Evolutionary conservation across 371 early-diverging fungal genomes (phyloP), one percentile per base, ranked within the genome.

Genomic region (Rhizopus stolonifer): DNA sequence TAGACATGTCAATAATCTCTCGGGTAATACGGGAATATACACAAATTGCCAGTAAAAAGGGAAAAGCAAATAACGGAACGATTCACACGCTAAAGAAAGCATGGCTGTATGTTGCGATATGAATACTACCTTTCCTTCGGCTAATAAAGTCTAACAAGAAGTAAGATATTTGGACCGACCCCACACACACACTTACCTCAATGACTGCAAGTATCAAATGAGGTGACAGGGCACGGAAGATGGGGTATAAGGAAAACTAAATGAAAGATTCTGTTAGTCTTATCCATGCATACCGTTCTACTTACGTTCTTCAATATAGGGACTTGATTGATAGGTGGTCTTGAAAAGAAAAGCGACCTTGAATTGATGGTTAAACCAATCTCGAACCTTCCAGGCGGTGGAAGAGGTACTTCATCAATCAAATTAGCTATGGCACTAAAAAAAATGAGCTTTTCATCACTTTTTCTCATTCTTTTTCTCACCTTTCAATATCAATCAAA

Each of bases 31-130:
- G 0, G 93, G 91, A 34, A 92, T 90, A 47, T 84, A 83, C 3
- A 89, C 88, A 54, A 89, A 87, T 50, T 88, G 90, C 91, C 92
- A 91, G 42, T 80, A 81, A 19, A 92, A 69, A 1, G 93, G 93
- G 55, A 86, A 92, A 21, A 91, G 59, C 6, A 90, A 67, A 36
- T 85, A 77, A 5, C 81, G 80, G 31, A 91, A 72, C 1, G 84
- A 74, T 55, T 91, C 91, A 47, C 82, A 76, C 3, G 86, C 90
- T 5, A 85, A 54, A 0, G 86, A 85, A 42, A 92, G 76, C 88
- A 92, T 89, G 24, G 84, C 81, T 10, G 77, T 59, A 54, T 84
- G 78, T 4, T 81, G 69, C 5, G 91, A 91, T 14, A 90, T 40
- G 44, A 92, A 87, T 11, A 92, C 58, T 13, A 92, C 81, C 55